These are phyloP conservation scores for Fragaria vesca DNA, from an alignment of 306 rosid species.

Conservation along the genomic window DNA sequence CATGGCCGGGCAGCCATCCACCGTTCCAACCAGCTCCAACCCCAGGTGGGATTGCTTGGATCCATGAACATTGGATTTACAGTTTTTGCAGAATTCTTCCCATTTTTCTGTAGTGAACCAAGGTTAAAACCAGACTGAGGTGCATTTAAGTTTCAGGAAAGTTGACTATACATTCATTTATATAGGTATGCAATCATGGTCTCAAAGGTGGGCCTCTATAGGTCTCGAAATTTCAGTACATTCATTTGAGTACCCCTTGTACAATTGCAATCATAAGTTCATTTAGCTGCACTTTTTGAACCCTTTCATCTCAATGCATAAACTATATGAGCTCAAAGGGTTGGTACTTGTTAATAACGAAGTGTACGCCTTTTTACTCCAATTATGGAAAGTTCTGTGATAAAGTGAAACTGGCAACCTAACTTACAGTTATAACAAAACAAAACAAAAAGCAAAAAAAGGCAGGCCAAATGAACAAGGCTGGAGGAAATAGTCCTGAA, in stretches of 20 bases:
- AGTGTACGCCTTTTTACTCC: background rate
- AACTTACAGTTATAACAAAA: background rate
- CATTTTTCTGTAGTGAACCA: constrained; percentile 56
- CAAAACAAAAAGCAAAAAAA: background rate
- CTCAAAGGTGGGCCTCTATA: background rate
- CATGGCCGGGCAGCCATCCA: constrained; percentile 91
- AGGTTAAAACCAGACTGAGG: constrained; percentile 20
- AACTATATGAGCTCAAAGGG: background rate
- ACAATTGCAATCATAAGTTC: background rate
- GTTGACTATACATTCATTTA: background rate
- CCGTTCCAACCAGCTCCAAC: constrained; percentile 99
- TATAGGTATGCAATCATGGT: background rate
- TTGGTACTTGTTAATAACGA: background rate
- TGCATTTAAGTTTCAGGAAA: constrained; percentile 17
- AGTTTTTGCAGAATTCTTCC: constrained; percentile 70
- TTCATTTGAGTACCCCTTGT: background rate
- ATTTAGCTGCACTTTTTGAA: background rate
- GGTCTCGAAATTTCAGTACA: background rate
- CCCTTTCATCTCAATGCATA: background rate
- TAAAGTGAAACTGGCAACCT: constrained; percentile 3
- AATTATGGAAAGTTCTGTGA: background rate
- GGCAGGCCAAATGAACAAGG: background rate
- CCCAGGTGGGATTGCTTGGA: constrained; percentile 95
- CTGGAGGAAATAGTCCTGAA: background rate
- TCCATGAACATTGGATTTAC: constrained; percentile 91